These are phyloP conservation scores for Sclerotinia nivalis DNA, from an alignment of 2,329 filamentous ascomycete species.

Conservation along the genomic window DNA sequence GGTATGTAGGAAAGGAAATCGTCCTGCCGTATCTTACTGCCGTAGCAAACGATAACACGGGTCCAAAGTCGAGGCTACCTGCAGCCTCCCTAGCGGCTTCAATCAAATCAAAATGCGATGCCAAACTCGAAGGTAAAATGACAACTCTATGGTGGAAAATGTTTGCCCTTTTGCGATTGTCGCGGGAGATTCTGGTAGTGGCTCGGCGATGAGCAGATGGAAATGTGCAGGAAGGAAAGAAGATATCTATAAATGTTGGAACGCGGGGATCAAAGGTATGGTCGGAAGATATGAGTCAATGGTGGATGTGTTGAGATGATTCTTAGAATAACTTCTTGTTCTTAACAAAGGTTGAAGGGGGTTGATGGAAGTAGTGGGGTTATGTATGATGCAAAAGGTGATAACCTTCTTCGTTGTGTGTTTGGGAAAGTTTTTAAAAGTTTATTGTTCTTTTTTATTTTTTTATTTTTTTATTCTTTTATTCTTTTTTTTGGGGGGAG, in stretches of 20 bases:
- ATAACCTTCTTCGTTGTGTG: conserved; percentile 10
- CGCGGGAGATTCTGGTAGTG: conserved; percentile 30
- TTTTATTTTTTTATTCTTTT: background rate
- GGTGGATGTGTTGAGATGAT: conserved; percentile 30
- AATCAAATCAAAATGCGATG: conserved; percentile 26
- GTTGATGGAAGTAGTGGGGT: conserved; percentile 17
- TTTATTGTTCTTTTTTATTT: background rate
- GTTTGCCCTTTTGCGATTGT: conserved; percentile 23
- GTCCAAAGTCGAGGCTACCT: conserved; percentile 36
- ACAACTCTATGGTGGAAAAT: conserved; percentile 2
- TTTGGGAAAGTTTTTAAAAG: background rate
- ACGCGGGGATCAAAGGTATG: conserved; percentile 23
- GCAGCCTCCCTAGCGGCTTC: conserved; percentile 38
- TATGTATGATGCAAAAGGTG: conserved; percentile 15
- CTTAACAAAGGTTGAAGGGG: conserved; percentile 34
- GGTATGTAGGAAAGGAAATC: background rate
- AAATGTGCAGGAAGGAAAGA: conserved; percentile 26
- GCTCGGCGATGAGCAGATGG: conserved; percentile 27
- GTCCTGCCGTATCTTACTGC: conserved; percentile 6
- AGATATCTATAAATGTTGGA: conserved; percentile 30
- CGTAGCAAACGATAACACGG: conserved; percentile 13
- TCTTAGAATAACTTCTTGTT: conserved; percentile 35
- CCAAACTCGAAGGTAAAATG: conserved; percentile 26
- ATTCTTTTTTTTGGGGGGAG: too few relatives aligned
- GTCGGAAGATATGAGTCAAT: conserved; percentile 33